Evolutionary conservation across 2,329 filamentous ascomycete genomes (phyloP).

Genomic region (Alternaria panax): DNA sequence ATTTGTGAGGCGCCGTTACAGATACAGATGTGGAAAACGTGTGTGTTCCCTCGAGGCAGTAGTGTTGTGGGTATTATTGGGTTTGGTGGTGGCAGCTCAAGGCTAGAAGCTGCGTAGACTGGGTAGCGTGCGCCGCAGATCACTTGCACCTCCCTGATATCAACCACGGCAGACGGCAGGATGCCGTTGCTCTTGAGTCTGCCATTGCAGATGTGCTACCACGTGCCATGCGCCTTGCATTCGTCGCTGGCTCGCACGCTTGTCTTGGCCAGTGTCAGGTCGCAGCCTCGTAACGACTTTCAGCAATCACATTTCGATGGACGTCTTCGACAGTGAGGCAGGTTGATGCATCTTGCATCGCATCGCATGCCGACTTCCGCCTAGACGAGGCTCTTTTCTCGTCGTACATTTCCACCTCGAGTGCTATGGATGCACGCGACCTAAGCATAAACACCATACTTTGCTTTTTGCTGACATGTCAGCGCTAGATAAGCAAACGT

Average conservation of each 20-base stretch:
- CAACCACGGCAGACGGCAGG: background rate
- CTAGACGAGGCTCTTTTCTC: background rate
- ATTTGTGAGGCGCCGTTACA: slow-evolving; percentile 22
- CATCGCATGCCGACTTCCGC: background rate
- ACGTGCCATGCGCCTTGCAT: no score
- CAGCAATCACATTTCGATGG: no score
- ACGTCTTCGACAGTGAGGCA: no score
- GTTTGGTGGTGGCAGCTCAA: slow-evolving; percentile 15
- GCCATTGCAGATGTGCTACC: background rate
- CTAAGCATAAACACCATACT: background rate
- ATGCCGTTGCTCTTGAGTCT: background rate
- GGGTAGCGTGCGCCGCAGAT: slow-evolving; percentile 17
- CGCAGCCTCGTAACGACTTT: background rate
- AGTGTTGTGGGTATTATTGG: slow-evolving; percentile 19
- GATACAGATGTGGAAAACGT: slow-evolving; percentile 19
- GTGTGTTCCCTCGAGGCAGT: slow-evolving; percentile 1
- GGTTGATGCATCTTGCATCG: background rate
- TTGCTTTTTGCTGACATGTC: background rate
- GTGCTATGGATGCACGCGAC: background rate
- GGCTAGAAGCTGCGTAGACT: slow-evolving; percentile 18
- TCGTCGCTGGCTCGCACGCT: no score
- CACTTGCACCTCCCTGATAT: slow-evolving; percentile 13
- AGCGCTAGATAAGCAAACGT: background rate
- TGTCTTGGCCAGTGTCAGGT: background rate
- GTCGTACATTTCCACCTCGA: background rate